Base-by-base conservation (phyloP, 345 rosid genomes). In the Pseudoturritis turrita region DNA sequence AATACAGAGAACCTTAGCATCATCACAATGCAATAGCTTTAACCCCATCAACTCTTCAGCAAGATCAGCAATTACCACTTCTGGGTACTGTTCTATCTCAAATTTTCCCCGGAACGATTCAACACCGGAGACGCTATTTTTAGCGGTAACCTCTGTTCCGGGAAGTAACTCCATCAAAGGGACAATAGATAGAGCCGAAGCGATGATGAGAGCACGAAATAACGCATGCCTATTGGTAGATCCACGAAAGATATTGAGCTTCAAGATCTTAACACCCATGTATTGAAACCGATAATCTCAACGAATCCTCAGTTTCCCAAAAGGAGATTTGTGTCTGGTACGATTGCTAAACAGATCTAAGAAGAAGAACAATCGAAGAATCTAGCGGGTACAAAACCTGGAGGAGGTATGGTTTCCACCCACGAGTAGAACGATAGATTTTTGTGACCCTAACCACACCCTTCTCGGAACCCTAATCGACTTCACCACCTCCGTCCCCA, bases 361-460 rank as follows among this genome's bases (percentile, higher is more conserved):
- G 55, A 14, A 1, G 1, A 11, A 83, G 66, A 72, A 36, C 47
- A 11, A 6, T 51, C 15, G 21, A 28, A 39, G 37, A 64, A 64
- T 22, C 59, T 86, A 92, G 74, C 96, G 90, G 56, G 90, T 75
- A 37, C 94, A 89, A 84, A 92, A 92, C 94, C 94, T 85, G 89
- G 85, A 89, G 29, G 94, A 89, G 64, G 94, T 89, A 83, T 89
- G 98, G 75, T 92, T 92, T 57, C 98, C 96, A 88, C 96, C 96
- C 94, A 92, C 90, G 77, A 89, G 96, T 90, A 92, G 75, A 68
- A 86, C 88, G 74, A 82, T 81, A 51, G 92, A 82, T 70, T 21
- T 81, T 82, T 85, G 88, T 18, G 78, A 73, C 18, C 82, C 62
- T 17, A 61, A 51, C 68, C 68, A 71, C 10, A 45, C 74, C 26